These are phyloP conservation scores for Mollisia scopiformis DNA, from an alignment of 2,329 filamentous ascomycete species.

Conservation along the genomic window DNA sequence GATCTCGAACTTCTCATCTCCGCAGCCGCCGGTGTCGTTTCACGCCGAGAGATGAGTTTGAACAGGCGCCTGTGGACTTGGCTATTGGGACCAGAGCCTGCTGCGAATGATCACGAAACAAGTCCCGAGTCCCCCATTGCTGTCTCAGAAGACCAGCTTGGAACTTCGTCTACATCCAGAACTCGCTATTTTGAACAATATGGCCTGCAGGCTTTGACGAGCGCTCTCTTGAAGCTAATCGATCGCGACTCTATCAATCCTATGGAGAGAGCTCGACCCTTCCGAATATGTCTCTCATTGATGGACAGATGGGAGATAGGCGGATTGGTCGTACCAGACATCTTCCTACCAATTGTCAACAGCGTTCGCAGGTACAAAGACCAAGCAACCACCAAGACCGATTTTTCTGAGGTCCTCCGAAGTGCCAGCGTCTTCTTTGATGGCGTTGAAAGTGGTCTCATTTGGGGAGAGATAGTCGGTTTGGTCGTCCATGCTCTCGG, in stretches of 20 bases:
- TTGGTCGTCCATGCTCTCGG: constrained; percentile 66
- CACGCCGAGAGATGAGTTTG: constrained; percentile 91
- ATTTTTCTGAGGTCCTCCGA: constrained; percentile 84
- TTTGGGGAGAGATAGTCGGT: constrained; percentile 81
- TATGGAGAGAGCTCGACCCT: constrained; percentile 77
- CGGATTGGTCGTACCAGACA: constrained; percentile 81
- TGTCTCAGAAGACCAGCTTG: constrained; percentile 28
- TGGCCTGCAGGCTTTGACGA: constrained; percentile 74
- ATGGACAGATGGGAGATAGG: constrained; percentile 99
- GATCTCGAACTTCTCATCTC: constrained; percentile 83
- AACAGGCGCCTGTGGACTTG: constrained; percentile 95
- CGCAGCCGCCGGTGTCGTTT: constrained; percentile 85
- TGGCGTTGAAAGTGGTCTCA: constrained; percentile 90
- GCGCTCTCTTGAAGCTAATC: constrained; percentile 79
- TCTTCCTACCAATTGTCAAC: constrained; percentile 85
- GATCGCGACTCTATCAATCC: constrained; percentile 54
- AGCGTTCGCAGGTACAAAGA: constrained; percentile 78
- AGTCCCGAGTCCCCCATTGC: constrained; percentile 47
- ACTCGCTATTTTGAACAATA: constrained; percentile 83
- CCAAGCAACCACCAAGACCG: constrained; percentile 63
- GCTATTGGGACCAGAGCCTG: constrained; percentile 81
- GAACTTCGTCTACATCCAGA: constrained; percentile 48
- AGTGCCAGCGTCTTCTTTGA: constrained; percentile 98
- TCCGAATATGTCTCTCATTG: constrained; percentile 88
- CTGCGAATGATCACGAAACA: constrained; percentile 49